Evolutionary conservation across 257 asterid genomes (phyloP).

Genomic region (Solanum commersonii): DNA sequence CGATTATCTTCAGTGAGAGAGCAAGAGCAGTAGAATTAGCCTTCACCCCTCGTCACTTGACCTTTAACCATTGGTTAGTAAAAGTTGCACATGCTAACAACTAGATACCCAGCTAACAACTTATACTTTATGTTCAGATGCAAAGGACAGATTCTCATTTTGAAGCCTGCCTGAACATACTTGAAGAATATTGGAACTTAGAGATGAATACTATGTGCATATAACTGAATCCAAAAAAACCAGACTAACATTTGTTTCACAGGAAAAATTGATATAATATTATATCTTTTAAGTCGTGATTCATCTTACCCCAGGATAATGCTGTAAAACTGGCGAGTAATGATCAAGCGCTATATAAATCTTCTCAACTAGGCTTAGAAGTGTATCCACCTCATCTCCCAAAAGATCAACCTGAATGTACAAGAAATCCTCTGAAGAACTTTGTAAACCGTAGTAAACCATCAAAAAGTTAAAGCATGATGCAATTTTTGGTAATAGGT

Average conservation of each 20-base stretch:
- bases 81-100: background rate
- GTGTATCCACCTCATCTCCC: slow-evolving; percentile 90
- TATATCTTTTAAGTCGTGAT: background rate
- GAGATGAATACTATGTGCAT: background rate
- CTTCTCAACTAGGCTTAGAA: slow-evolving; percentile 62
- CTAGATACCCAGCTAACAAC: background rate
- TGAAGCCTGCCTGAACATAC: background rate
- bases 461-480: background rate
- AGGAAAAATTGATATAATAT: background rate
- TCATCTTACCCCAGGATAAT: slow-evolving; percentile 85
- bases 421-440: background rate
- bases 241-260: background rate
- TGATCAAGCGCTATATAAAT: slow-evolving; percentile 75
- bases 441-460: background rate
- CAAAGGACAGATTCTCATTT: background rate
- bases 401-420: slow-evolving; percentile 79
- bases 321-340: slow-evolving; percentile 81
- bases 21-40: background rate
- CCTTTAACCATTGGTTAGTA: background rate
- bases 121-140: background rate
- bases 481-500: background rate
- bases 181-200: background rate
- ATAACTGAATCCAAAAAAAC: background rate
- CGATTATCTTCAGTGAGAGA: background rate
- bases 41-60: background rate